These are phyloP conservation scores for Paramecium sonneborni DNA, from an alignment of 73 alveolate species.

Conservation along the genomic window DNA sequence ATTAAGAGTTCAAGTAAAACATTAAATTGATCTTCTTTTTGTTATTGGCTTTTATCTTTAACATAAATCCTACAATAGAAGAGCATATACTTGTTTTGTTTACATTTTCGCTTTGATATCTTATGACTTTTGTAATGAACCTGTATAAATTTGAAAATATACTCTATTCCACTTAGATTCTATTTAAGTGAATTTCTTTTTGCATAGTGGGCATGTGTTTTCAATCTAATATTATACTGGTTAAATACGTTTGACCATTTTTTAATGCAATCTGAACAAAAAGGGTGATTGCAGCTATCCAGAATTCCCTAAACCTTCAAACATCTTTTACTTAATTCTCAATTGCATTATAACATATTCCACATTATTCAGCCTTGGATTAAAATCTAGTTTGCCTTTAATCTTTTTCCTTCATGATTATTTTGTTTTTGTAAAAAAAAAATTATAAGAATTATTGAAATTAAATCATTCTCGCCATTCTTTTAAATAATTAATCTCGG, in stretches of 20 bases:
- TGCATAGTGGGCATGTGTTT: conserved; percentile 43
- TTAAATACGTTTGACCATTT: conserved; percentile 8
- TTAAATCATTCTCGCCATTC: background rate
- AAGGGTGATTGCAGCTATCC: conserved; percentile 2
- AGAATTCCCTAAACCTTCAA: background rate
- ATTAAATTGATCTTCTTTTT: background rate
- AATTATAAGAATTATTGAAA: conserved; percentile 7
- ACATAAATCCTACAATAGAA: conserved; percentile 11
- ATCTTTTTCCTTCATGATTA: background rate
- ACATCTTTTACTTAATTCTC: conserved; percentile 25
- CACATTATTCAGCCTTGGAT: conserved; percentile 13
- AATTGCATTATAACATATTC: conserved; percentile 11
- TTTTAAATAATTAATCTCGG: background rate
- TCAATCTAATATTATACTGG: background rate
- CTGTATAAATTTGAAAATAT: background rate
- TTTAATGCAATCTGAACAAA: conserved; percentile 19
- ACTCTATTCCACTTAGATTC: conserved; percentile 44
- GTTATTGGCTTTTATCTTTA: background rate
- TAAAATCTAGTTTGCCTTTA: conserved; percentile 17
- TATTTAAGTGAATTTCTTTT: conserved; percentile 2
- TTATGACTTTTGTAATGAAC: conserved; percentile 34
- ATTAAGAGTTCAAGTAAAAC: conserved; percentile 16
- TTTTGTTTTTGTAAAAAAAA: conserved; percentile 11
- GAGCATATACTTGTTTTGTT: background rate
- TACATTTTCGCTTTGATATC: conserved; percentile 21